Base-by-base conservation (phyloP, 352 stramenopile genomes). In the Pythium brachiatum region DNA sequence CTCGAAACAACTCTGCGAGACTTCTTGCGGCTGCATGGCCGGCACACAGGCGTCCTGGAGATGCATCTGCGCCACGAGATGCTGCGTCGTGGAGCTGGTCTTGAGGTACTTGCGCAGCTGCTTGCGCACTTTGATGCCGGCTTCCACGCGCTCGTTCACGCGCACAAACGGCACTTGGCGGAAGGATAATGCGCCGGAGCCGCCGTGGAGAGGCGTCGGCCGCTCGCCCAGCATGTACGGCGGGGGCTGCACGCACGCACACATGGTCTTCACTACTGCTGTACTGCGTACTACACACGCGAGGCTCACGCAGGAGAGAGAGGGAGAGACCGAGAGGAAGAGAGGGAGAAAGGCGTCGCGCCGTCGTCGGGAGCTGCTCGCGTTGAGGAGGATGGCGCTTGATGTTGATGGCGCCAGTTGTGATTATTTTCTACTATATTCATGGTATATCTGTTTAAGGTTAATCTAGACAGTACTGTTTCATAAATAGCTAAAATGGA, bases 21-120 rank as follows among this genome's bases (percentile, higher is more conserved):
- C 83, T 50, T 94, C 86, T 60, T 93, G 81, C 32, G 86, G 81
- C 63, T 90, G 81, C 66, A 92, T 79, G n/a, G 79, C 64, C 20
- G 79, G 66, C 41, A 94, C 69, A 68, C 81, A 90, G 32, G 83
- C 81, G 69, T 92, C 83, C 53, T 78, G 90, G 38, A 94, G 67
- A 61, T 91, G 85, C 55, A 85, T 86, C 65, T 92, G 81, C 55
- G 83, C 82, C 38, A 92, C 83, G 63, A 90, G 81, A 39, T 89
- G 79, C 76, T 94, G 83, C 60, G 86, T 90, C 26, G 72, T 69
- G 2, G 82, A 86, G 58, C 75, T 85, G 48, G 83, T 79, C 61
- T 90, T 90, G 20, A 94, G 70, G 68, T 94, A 94, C 70, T 92
- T 92, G 66, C 81, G 72, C 36, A 94, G 67, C 62, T 94, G 81